Conservation (phyloP, 2,329 filamentous ascomycete species). For the Ophiocordyceps australis region DNA sequence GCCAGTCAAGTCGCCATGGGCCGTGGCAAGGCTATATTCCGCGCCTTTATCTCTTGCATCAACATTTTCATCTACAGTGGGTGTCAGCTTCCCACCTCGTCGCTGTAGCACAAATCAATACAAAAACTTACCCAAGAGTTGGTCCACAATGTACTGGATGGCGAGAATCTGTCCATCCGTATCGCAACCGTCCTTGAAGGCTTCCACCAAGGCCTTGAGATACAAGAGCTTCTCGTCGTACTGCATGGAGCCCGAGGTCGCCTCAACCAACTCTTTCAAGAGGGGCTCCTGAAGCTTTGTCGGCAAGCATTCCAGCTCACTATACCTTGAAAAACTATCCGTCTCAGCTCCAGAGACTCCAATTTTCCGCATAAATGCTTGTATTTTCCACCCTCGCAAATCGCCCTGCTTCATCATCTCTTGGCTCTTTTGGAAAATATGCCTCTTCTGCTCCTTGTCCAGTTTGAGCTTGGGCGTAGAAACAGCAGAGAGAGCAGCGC, state of each 20-base stretch:
- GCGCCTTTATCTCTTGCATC: conserved; percentile 4
- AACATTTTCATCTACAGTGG: background rate
- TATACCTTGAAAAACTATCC: conserved; percentile 15
- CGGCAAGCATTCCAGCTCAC: conserved; percentile 10
- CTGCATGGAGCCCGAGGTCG: conserved; percentile 14
- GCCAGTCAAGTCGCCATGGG: conserved; percentile 21
- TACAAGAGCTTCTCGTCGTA: conserved; percentile 16
- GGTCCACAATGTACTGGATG: conserved; percentile 20
- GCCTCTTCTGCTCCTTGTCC: no score
- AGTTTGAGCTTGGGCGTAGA: no score
- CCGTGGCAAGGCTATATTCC: conserved; percentile 18
- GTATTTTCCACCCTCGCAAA: conserved; percentile 24
- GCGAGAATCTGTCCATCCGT: conserved; percentile 23
- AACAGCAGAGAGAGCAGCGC: conserved; percentile 11
- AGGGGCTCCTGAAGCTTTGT: conserved; percentile 11
- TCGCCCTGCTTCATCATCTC: conserved; percentile 16
- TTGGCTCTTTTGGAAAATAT: no score
- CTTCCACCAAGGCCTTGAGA: conserved; percentile 16
- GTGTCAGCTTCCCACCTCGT: no score
- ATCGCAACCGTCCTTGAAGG: conserved; percentile 11
- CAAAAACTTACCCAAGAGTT: conserved; percentile 16
- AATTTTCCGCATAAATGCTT: conserved; percentile 21
- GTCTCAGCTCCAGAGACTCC: conserved; percentile 13
- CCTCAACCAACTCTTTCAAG: conserved; percentile 12
- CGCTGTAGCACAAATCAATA: no score